Evolutionary conservation across 257 asterid genomes (phyloP), one percentile per base, ranked within the genome.

Genomic region (Przewalskia tangutica): DNA sequence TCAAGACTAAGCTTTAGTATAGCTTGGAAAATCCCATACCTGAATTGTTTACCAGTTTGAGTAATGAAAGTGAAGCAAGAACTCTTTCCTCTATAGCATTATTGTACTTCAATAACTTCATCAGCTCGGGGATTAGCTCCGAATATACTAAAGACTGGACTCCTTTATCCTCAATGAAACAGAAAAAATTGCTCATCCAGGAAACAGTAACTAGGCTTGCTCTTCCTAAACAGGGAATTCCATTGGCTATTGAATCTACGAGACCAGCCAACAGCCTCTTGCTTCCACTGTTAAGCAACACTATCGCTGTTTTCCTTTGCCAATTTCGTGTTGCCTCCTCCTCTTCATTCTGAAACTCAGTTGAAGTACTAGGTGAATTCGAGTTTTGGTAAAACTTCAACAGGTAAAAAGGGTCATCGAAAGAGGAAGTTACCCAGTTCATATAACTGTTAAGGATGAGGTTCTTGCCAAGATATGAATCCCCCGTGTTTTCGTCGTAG

Each of bases 161-260:
- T 16, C 82, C 85, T 80, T 7, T 76, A n/a, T 89, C 93, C 63
- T 84, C 89, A 17, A 88, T 20, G 67, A 85, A 80, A 65, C 83
- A 85, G 51, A 92, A 73, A 81, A 66, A 83, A 46, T 76, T 85
- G 95, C 91, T 90, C 80, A 92, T 88, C 97, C 98, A 94, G 79
- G 93, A 84, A 48, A 94, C 83, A 0, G 95, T 93, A 59, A 91
- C 90, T 51, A 93, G 81, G 89, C 93, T 93, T 66, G 97, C 93
- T 59, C 93, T 90, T 58, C 97, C 93, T 58, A 94, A 83, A 77
- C 94, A 85, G 1, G 97, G 97, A 79, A 92, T 86, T 81, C 97
- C 88, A 80, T 88, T 89, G 36, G 91, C 90, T 70, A 92, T 81
- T 75, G 98, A 84, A 60, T 90, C 89, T 0, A 93, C 83, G 73